A percentile compares a stretch with the other conserved stretches of the same genome.
These are phyloP conservation scores for Neovahlkampfia damariscottae DNA, from an alignment of 78 protist species.

Conservation along the genomic window DNA sequence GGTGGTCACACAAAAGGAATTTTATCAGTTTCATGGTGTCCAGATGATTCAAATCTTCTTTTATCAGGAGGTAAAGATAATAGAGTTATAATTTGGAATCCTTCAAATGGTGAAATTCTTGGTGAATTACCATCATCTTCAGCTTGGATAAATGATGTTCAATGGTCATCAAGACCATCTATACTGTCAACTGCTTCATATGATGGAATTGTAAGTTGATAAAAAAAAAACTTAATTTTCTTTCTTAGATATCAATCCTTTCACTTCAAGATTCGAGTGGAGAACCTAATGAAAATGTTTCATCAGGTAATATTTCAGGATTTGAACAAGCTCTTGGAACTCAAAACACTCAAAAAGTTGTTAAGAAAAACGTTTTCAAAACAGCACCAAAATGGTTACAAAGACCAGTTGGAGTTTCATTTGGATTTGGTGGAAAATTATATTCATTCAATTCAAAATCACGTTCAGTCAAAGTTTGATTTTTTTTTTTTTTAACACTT, in stretches of 20 bases:
- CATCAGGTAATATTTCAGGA: not conserved
- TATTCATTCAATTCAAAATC: slow-evolving; percentile 26
- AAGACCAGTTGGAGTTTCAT: slow-evolving; percentile 68
- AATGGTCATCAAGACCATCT: slow-evolving; percentile 76
- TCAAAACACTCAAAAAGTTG: too few relatives aligned
- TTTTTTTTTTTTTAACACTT: too few relatives aligned
- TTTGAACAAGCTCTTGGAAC: not conserved
- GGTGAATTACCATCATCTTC: slow-evolving; percentile 37
- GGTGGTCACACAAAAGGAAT: slow-evolving; percentile 69
- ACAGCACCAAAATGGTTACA: slow-evolving; percentile 34
- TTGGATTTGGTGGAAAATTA: slow-evolving; percentile 81
- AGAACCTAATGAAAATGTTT: not conserved
- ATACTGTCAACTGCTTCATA: slow-evolving; percentile 51
- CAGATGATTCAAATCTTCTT: slow-evolving; percentile 49
- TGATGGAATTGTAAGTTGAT: slow-evolving; percentile 43
- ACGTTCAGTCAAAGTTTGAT: not conserved
- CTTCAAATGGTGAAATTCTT: slow-evolving; percentile 37
- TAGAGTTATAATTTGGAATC: slow-evolving; percentile 80
- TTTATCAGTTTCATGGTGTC: slow-evolving; percentile 77
- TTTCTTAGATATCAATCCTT: too few relatives aligned
- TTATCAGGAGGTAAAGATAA: slow-evolving; percentile 72
- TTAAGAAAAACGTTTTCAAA: not conserved
- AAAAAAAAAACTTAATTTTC: too few relatives aligned
- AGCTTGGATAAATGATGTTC: slow-evolving; percentile 77
- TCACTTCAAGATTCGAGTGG: slow-evolving; percentile 19